Base-by-base conservation (phyloP, 2,329 filamentous ascomycete genomes). In the Stenocarpella maydis region DNA sequence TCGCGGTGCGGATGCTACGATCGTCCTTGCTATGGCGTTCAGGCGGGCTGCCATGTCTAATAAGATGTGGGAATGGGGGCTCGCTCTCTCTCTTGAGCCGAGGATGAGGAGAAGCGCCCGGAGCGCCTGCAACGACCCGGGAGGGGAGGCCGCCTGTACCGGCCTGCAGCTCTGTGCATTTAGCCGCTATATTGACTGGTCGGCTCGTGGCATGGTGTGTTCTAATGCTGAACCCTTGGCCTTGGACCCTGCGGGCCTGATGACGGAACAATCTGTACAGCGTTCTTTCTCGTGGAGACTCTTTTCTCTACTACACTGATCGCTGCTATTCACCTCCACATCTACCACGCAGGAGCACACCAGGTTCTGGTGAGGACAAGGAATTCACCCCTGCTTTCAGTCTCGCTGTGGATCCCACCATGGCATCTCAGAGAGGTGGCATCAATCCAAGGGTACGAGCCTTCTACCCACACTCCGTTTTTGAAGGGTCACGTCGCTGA, bases 401-500 rank as follows among this genome's bases (percentile, higher is more conserved):
- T 15, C 24, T 3, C 19, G 21, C 34, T n/a, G n/a, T n/a, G 15
- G 12, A n/a, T 24, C 3, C 31, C 60, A 53, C 17, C 49, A 71
- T 71, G 70, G 64, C 68, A 0, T 50, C 68, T 37, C 54, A 63
- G 17, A 70, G 68, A 67, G 68, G 70, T 17, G 68, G 24, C 15
- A 12, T 71, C n/a, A 71, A 53, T 15, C 60, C 70, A 49, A 70
- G 52, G 52, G 70, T 70, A 19, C 21, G 60, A 49, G 2, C 12
- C n/a, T 2, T 17, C 10, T 17, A 26, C 31, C 19, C 9, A 28
- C 8, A 10, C 4, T 34, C 41, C 7, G 7, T 9, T 49, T 14
- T 10, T 14, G 8, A 17, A n/a, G n/a, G 21, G 7, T 15, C 24
- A 9, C 28, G 24, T 60, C 4, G 55, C 60, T 60, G 49, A 55